These are phyloP conservation scores for Xanthoceras sorbifolium DNA, from an alignment of 345 rosid species.

Conservation along the genomic window DNA sequence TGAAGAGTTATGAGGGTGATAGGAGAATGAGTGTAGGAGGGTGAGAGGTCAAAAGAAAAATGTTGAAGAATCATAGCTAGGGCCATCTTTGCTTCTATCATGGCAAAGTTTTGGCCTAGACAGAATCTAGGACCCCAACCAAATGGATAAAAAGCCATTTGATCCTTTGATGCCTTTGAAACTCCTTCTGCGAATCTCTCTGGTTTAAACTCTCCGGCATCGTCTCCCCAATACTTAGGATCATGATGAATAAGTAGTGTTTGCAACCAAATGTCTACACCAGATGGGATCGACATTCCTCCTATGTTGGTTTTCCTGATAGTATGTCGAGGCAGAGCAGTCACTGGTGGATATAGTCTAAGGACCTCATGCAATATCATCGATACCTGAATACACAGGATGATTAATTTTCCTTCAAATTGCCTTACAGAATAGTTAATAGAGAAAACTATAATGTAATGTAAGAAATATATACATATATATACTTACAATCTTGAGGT, in stretches of 20 bases:
- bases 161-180: constrained; percentile 32
- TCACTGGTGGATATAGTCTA: constrained; percentile 25
- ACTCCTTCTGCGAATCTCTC: constrained; percentile 30
- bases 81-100: constrained; percentile 33
- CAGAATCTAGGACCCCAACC: constrained; percentile 33
- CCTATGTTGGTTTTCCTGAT: constrained; percentile 17
- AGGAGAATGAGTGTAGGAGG: constrained; percentile 32
- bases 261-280: constrained; percentile 18
- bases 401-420: background rate
- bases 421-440: background rate
- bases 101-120: constrained; percentile 31
- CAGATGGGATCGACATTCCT: constrained; percentile 25
- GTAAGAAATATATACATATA: background rate
- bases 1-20: constrained; percentile 15
- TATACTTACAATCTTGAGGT: constrained; percentile 30
- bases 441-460: background rate
- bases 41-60: constrained; percentile 27
- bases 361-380: constrained; percentile 22
- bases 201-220: constrained; percentile 36
- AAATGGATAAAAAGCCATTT: constrained; percentile 26
- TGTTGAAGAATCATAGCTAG: constrained; percentile 27
- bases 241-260: constrained; percentile 23
- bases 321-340: background rate
- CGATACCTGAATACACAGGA: constrained; percentile 6
- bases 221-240: constrained; percentile 33